phyloP scores from a whole-genome alignment of 139 green algal genomes.

The Coelastrella sp. region DNA sequence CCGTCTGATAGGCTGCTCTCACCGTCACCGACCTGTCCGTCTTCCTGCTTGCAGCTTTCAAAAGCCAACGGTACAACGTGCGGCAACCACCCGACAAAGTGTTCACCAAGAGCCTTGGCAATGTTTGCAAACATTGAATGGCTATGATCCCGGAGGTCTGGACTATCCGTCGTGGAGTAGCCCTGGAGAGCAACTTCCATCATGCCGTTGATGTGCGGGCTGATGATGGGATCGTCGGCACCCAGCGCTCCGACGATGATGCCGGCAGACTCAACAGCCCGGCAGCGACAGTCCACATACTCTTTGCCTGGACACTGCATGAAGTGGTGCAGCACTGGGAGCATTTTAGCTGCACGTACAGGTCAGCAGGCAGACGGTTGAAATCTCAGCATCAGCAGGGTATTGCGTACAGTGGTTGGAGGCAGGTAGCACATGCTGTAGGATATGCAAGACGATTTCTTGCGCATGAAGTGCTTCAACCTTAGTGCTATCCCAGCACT shows the following conservation, averaged over 20 bases:
- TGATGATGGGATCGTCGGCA: conserved; percentile 27
- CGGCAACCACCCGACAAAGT: conserved; percentile 68
- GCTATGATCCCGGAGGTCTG: conserved; percentile 81
- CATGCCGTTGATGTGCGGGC: conserved; percentile 33
- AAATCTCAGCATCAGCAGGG: no score
- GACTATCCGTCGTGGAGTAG: conserved; percentile 6
- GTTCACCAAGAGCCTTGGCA: conserved; percentile 51
- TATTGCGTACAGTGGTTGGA: no score
- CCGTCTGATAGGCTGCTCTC: conserved; percentile 1
- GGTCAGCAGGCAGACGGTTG: no score
- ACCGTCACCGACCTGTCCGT: conserved; percentile 19
- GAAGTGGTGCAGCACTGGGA: conserved; percentile 72
- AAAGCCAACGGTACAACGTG: conserved; percentile 65
- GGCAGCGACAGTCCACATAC: conserved; percentile 65
- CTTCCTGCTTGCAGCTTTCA: conserved; percentile 41
- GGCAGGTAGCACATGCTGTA: no score
- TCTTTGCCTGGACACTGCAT: conserved; percentile 60
- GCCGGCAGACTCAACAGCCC: conserved; percentile 76
- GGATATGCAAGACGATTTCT: no score
- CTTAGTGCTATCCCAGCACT: no score
- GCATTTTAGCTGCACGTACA: conserved; percentile 46
- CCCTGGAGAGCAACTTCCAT: conserved; percentile 25
- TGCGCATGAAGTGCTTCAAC: no score
- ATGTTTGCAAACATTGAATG: conserved; percentile 73
- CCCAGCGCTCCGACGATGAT: conserved; percentile 69